A percentile compares a stretch with the other conserved stretches of the same genome.
phyloP scores from a whole-genome alignment of 2,329 filamentous ascomycete genomes.

The Ophiocordyceps unilateralis region DNA sequence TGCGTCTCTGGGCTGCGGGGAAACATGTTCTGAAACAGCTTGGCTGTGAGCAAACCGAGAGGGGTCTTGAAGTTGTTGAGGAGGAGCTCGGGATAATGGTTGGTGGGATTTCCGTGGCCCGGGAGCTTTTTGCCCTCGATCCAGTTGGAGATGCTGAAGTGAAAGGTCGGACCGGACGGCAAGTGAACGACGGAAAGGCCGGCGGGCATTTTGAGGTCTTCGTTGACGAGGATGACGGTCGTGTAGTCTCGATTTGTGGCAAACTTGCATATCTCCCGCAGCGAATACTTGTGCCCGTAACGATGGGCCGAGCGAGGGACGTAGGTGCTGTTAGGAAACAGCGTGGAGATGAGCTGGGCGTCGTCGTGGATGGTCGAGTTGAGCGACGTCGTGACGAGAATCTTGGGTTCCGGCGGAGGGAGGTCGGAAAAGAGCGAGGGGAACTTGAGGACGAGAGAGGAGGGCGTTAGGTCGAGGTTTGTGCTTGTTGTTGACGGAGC shows the following conservation, averaged over 20 bases:
- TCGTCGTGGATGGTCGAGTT: constrained; percentile 78
- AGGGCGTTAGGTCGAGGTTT: constrained; percentile 45
- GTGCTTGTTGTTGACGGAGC: constrained; percentile 45
- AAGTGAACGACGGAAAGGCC: constrained; percentile 74
- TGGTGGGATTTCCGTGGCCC: constrained; percentile 75
- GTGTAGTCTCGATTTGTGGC: constrained; percentile 72
- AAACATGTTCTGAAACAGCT: constrained; percentile 46
- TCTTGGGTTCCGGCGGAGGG: constrained; percentile 52
- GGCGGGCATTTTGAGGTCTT: constrained; percentile 72
- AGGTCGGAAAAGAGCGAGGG: constrained; percentile 43
- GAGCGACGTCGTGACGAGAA: constrained; percentile 80
- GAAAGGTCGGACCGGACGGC: constrained; percentile 74
- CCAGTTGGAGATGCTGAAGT: constrained; percentile 84
- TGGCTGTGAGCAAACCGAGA: constrained; percentile 71
- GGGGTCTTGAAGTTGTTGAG: constrained; percentile 93
- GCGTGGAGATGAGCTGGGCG: constrained; percentile 56
- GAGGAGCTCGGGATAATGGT: constrained; percentile 78
- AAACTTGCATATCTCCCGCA: constrained; percentile 79
- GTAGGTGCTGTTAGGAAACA: constrained; percentile 81
- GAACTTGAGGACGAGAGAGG: constrained; percentile 42
- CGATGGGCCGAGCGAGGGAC: constrained; percentile 72
- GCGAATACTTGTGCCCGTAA: constrained; percentile 77
- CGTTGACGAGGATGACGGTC: constrained; percentile 66
- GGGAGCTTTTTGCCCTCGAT: constrained; percentile 74
- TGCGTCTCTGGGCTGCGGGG: constrained; percentile 68